Percentiles rank a stretch among this genome's conserved stretches.
Conservation (phyloP, 768 basidiomycete species). For the Termitomyces sp. region DNA sequence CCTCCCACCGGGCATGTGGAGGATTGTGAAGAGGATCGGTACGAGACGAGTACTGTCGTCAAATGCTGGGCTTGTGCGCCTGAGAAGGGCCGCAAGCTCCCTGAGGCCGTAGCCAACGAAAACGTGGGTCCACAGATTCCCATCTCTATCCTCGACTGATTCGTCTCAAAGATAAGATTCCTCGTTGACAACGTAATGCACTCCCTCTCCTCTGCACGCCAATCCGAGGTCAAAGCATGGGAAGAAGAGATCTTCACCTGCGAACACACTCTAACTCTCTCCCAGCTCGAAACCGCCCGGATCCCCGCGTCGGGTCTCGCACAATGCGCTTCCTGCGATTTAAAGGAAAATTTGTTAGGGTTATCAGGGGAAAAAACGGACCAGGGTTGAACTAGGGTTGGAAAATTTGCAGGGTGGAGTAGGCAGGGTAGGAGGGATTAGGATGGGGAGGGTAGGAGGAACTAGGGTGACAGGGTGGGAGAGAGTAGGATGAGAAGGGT, state of each 20-base stretch:
- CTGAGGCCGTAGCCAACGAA: conserved; percentile 33
- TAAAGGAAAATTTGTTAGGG: conserved; percentile 90
- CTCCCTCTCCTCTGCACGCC: conserved; percentile 84
- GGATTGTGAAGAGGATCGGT: conserved; percentile 88
- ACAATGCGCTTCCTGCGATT: conserved; percentile 77
- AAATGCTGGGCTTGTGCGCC: conserved; percentile 78
- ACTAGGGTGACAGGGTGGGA: no score
- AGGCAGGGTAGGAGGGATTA: no score
- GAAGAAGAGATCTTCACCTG: conserved; percentile 90
- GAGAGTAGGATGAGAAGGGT: no score
- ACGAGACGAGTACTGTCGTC: conserved; percentile 59
- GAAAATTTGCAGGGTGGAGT: no score
- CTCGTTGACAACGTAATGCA: conserved; percentile 70
- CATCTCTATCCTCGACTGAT: neutral
- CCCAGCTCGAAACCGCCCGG: conserved; percentile 38
- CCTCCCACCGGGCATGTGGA: conserved; percentile 70
- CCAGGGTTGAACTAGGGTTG: no score
- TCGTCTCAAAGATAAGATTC: conserved; percentile 48
- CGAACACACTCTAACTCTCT: conserved; percentile 63
- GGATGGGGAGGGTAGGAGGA: no score
- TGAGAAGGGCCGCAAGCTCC: conserved; percentile 41
- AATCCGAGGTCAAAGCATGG: conserved; percentile 96
- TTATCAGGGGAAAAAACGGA: no score
- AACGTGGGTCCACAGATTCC: conserved; percentile 19
- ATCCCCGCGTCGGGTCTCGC: conserved; percentile 68